Evolutionary conservation across 2,329 filamentous ascomycete genomes (phyloP).

Genomic region (Diplodia intermedia): DNA sequence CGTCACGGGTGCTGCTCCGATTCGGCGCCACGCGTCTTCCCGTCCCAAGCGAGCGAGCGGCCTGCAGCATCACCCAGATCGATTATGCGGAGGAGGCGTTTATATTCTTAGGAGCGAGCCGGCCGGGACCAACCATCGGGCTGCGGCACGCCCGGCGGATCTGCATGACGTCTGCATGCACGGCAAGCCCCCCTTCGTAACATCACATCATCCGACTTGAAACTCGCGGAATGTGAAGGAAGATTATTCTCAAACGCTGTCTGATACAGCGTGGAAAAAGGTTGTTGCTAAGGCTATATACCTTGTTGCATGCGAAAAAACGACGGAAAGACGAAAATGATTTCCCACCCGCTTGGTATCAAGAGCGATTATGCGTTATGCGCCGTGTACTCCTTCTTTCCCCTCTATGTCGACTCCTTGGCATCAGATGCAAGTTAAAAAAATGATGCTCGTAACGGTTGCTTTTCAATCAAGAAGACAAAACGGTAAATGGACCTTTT

Average conservation of each 20-base stretch:
- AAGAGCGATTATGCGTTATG: constrained; percentile 26
- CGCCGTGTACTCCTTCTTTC: constrained; percentile 25
- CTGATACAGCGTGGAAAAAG: constrained; percentile 8
- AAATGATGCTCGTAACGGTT: constrained; percentile 11
- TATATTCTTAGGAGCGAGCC: background rate
- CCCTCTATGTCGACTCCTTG: constrained; percentile 4
- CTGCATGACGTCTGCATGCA: constrained; percentile 12
- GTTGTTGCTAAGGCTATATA: constrained; percentile 6
- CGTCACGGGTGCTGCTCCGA: background rate
- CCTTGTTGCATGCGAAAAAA: background rate
- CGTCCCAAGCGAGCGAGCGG: constrained; percentile 11
- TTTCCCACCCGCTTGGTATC: constrained; percentile 14
- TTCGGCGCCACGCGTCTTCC: background rate
- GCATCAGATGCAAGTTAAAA: constrained; percentile 20
- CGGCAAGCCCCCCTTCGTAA: background rate
- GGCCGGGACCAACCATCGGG: background rate
- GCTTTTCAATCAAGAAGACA: background rate
- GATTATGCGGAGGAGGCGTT: constrained; percentile 1
- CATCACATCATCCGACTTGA: background rate
- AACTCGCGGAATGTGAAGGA: background rate
- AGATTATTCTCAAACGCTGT: constrained; percentile 25
- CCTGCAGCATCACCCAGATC: constrained; percentile 3
- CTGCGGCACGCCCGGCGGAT: background rate
- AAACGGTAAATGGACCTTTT: background rate
- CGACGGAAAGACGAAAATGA: constrained; percentile 3